Conservation (phyloP, 2,329 filamentous ascomycete species). For the Acrodontium crateriforme region DNA sequence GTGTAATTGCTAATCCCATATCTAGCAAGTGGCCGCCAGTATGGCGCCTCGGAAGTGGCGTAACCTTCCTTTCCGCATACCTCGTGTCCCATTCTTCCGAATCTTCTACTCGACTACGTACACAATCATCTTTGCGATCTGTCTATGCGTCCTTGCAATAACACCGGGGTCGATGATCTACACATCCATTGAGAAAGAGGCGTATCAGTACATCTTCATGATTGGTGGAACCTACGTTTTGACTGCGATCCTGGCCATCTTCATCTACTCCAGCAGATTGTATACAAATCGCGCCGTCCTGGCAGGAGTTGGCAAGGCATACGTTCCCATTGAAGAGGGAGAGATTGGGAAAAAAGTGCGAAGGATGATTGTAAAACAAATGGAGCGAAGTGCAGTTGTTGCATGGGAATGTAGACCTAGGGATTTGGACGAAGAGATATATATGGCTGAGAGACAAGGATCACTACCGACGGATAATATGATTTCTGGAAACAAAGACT, state of each 20-base stretch:
- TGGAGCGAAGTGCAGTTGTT: slow-evolving; percentile 66
- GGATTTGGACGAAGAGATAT: slow-evolving; percentile 31
- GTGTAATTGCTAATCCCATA: too few relatives aligned
- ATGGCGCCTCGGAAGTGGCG: neutral
- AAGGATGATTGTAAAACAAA: slow-evolving; percentile 57
- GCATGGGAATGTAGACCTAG: slow-evolving; percentile 65
- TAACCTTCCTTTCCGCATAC: neutral
- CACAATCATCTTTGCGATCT: slow-evolving; percentile 58
- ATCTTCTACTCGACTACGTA: slow-evolving; percentile 23
- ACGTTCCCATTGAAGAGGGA: slow-evolving; percentile 73
- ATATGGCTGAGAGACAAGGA: slow-evolving; percentile 16
- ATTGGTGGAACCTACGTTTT: slow-evolving; percentile 63
- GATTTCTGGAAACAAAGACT: slow-evolving; percentile 10
- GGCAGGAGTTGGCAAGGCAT: slow-evolving; percentile 70
- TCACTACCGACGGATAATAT: slow-evolving; percentile 11
- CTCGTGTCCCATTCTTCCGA: neutral
- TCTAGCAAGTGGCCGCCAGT: too few relatives aligned
- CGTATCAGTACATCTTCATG: slow-evolving; percentile 71
- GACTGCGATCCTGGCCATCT: slow-evolving; percentile 53
- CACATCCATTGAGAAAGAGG: slow-evolving; percentile 52
- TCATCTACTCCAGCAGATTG: slow-evolving; percentile 72
- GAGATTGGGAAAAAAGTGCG: slow-evolving; percentile 65
- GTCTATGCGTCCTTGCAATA: slow-evolving; percentile 60
- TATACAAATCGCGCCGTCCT: slow-evolving; percentile 74
- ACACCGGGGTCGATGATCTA: slow-evolving; percentile 68